These are phyloP conservation scores for Gastroboletus turbinatus DNA, from an alignment of 1,284 basidiomycete species.

Conservation along the genomic window DNA sequence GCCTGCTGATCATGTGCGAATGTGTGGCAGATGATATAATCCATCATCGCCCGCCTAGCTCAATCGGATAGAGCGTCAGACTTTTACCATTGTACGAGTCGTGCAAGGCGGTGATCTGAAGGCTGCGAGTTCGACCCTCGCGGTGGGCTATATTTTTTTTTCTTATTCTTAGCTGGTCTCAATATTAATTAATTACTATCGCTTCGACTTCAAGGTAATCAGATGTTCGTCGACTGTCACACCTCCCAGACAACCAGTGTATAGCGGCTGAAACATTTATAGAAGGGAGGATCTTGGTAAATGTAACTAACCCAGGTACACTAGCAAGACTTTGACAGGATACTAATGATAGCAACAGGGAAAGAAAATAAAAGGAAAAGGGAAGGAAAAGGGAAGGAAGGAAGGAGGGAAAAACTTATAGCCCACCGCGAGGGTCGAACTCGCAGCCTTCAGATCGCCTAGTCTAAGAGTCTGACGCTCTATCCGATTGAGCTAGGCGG, in stretches of 20 bases:
- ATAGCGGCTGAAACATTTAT: neutral
- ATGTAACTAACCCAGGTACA: neutral
- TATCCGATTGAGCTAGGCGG: slow-evolving; percentile 87
- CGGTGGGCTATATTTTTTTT: slow-evolving; percentile 64
- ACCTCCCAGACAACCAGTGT: neutral
- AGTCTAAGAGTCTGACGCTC: slow-evolving; percentile 73
- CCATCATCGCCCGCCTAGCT: slow-evolving; percentile 72
- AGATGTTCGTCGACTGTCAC: neutral
- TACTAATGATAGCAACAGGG: neutral
- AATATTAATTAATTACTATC: neutral
- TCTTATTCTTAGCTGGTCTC: neutral
- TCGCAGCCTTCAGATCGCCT: slow-evolving; percentile 81
- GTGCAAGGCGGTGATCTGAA: slow-evolving; percentile 58
- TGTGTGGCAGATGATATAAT: neutral
- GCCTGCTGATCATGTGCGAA: neutral
- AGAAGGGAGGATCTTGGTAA: neutral
- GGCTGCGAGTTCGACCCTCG: slow-evolving; percentile 92
- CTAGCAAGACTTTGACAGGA: neutral
- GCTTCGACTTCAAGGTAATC: neutral
- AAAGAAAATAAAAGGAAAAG: too few relatives aligned
- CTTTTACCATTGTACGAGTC: slow-evolving; percentile 40
- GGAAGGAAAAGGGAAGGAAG: too few relatives aligned
- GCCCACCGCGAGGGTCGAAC: slow-evolving; percentile 91
- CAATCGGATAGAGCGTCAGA: slow-evolving; percentile 88
- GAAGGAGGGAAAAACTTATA: slow-evolving; percentile 34